Evolutionary conservation across 306 rosid genomes (phyloP).

Genomic region (Trifolium dubium): DNA sequence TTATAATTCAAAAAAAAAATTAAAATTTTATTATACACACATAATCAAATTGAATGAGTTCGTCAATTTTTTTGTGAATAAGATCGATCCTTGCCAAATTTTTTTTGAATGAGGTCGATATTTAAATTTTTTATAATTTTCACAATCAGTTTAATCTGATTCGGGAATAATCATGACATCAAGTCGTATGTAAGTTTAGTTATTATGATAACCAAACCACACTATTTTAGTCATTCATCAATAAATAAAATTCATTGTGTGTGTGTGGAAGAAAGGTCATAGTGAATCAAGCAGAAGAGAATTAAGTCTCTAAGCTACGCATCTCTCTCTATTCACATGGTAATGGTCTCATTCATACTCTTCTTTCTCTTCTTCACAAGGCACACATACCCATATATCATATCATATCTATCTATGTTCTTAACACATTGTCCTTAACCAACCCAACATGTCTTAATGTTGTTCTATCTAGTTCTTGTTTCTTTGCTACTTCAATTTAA

Average conservation of each 20-base stretch:
- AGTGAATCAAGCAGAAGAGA: conserved; percentile 14
- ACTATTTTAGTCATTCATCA: background rate
- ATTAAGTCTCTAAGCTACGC: background rate
- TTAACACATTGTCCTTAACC: conserved; percentile 60
- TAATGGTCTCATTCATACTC: conserved; percentile 14
- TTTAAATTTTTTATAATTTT: too few species aligned
- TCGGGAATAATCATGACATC: too few species aligned
- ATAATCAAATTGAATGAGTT: too few species aligned
- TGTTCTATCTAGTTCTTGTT: background rate
- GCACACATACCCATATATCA: background rate
- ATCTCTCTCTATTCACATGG: conserved; percentile 11
- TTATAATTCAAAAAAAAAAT: too few species aligned
- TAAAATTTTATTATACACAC: too few species aligned
- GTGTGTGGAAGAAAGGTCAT: background rate
- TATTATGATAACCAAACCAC: conserved; percentile 7
- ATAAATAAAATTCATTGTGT: background rate
- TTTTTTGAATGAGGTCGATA: too few species aligned
- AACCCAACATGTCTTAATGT: conserved; percentile 41
- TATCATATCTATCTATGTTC: background rate
- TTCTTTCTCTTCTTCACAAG: conserved; percentile 5
- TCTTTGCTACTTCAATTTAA: background rate
- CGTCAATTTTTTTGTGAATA: too few species aligned
- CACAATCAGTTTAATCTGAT: too few species aligned
- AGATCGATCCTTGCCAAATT: too few species aligned
- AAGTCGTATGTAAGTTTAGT: too few species aligned